Evolutionary conservation across 2,329 filamentous ascomycete species (phyloP).

Genomic region (Ophiostoma ulmi): DNA sequence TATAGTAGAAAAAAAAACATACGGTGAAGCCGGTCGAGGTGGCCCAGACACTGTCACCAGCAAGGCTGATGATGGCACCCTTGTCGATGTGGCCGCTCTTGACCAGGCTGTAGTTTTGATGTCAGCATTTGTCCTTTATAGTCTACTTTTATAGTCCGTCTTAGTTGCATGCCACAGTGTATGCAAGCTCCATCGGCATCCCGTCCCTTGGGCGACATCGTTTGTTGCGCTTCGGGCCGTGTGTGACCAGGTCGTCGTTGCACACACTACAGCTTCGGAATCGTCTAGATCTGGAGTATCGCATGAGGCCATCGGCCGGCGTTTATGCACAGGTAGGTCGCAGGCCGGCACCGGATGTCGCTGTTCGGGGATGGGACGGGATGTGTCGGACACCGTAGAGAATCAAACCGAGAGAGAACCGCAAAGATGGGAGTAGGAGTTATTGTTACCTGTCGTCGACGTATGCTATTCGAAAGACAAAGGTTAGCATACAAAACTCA

Average conservation of each 20-base stretch:
- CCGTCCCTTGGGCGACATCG: neutral
- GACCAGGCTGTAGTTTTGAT: conserved; percentile 60
- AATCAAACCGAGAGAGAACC: neutral
- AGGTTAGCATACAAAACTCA: neutral
- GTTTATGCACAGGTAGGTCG: neutral
- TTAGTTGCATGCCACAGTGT: neutral
- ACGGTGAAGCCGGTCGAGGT: conserved; percentile 66
- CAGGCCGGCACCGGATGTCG: neutral
- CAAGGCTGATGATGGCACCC: conserved; percentile 75
- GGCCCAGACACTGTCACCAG: conserved; percentile 79
- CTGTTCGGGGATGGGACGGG: neutral
- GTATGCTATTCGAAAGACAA: conserved; percentile 20
- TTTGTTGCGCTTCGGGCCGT: neutral
- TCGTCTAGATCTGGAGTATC: neutral
- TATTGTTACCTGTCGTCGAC: conserved; percentile 27
- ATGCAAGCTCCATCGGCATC: neutral
- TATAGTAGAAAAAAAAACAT: conserved; percentile 32
- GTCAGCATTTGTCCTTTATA: neutral
- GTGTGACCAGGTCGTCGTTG: neutral
- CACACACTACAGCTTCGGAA: neutral
- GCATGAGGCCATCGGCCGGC: neutral
- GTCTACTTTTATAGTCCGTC: neutral
- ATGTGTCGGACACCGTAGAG: neutral
- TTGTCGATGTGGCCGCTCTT: conserved; percentile 74
- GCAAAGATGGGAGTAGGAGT: neutral